phyloP scores from a whole-genome alignment of 345 rosid genomes.

The Combretum micranthum region DNA sequence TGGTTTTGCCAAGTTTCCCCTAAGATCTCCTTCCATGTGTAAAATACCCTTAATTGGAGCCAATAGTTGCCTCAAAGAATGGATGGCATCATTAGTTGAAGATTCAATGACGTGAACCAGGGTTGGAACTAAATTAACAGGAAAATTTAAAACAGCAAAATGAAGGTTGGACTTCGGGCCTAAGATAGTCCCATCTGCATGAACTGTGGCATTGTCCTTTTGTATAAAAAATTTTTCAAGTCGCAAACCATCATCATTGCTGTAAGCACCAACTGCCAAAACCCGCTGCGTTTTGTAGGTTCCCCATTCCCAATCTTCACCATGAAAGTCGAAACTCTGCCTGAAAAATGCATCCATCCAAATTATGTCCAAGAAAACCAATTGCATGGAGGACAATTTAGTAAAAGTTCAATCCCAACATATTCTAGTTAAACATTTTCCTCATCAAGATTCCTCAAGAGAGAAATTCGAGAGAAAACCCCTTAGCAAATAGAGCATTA shows the following conservation, averaged over 20 bases:
- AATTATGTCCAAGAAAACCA: slow-evolving; percentile 2
- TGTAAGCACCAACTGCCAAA: slow-evolving; percentile 85
- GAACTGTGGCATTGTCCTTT: slow-evolving; percentile 92
- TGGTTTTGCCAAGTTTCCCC: slow-evolving; percentile 91
- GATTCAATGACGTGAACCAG: slow-evolving; percentile 87
- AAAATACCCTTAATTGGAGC: slow-evolving; percentile 88
- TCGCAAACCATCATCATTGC: slow-evolving; percentile 89
- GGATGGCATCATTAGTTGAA: slow-evolving; percentile 72
- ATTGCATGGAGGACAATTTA: neutral
- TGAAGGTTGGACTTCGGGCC: slow-evolving; percentile 95
- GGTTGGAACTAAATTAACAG: slow-evolving; percentile 91
- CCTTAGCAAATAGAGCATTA: slow-evolving; percentile 2
- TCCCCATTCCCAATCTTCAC: slow-evolving; percentile 99
- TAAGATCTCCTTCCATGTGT: slow-evolving; percentile 98
- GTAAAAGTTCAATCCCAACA: neutral
- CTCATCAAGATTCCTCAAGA: neutral
- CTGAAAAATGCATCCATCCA: slow-evolving; percentile 28
- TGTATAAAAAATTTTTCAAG: slow-evolving; percentile 90
- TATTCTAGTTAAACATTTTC: neutral
- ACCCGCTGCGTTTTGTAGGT: slow-evolving; percentile 83
- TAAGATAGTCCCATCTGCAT: slow-evolving; percentile 88
- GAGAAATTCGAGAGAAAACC: neutral
- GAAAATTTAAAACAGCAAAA: slow-evolving; percentile 95
- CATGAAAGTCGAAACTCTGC: slow-evolving; percentile 97
- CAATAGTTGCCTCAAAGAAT: slow-evolving; percentile 71